Evolutionary conservation across 208 protist species (phyloP), one percentile per base, ranked within the genome.

Genomic region (Phytomonas francai): DNA sequence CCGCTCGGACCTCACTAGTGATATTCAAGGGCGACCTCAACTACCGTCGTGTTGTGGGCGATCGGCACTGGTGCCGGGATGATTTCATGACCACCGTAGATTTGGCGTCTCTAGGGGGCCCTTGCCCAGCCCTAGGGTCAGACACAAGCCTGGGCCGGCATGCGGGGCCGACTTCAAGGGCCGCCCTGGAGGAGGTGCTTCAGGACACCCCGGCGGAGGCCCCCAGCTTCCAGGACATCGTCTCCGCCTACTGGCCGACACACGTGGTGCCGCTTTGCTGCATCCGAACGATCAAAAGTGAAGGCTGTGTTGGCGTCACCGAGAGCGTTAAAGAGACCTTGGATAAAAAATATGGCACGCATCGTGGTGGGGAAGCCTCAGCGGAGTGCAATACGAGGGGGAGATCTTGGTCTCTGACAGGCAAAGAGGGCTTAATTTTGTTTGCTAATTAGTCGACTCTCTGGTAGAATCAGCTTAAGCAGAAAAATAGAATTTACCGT

Each of bases 11-110:
- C 12, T 76, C 78, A 9, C 73, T 97, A 7, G 86, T 94, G 30
- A 72, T 97, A 45, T 92, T 94, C 72, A 97, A 97, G 67, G 92
- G 92, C 3, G 92, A 97, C 73, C 76, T 97, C 25, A 97, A 97
- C 71, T 97, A 85, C 71, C 89, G 92, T 54, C 87, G 89, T 22
- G 77, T 97, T 34, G 45, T 97, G n/a, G 89, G 89, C 14, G 92
- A 97, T 67, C 85, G 92, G 14, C 84, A 94, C 80, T 97, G 92
- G 89, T 70, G 88, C 65, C 69, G 67, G 3, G 64, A 67, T 16
- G 80, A 84, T 64, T 93, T 91, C 56, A 16, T 87, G 16, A 73
- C 85, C 16, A 75, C 85, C 14, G 63, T 91, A 3, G 58, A 77
- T 36, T 59, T 77, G 33, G 34, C 45, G 19, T 54, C 45, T 25